Evolutionary conservation across 495 filamentous ascomycete species (phyloP).

Genomic region (Aspergillus nidulans): DNA sequence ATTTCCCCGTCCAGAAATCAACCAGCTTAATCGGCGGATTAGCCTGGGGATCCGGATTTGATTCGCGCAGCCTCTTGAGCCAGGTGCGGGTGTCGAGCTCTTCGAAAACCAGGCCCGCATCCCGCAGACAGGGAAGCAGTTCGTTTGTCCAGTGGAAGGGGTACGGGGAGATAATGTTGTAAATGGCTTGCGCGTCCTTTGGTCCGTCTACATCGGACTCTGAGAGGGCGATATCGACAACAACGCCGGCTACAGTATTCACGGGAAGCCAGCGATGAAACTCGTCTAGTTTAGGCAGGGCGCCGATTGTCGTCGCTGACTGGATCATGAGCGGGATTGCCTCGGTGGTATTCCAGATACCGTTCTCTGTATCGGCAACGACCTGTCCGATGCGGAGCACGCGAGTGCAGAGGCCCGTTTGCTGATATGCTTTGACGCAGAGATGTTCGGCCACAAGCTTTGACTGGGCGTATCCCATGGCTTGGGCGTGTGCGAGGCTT

Average conservation of each 20-base stretch:
- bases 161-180: slow-evolving; percentile 22
- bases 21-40: slow-evolving; percentile 45
- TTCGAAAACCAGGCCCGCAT: slow-evolving; percentile 18
- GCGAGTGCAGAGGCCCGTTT: slow-evolving; percentile 25
- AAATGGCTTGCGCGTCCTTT: slow-evolving; percentile 1
- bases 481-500: slow-evolving; percentile 45
- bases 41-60: slow-evolving; percentile 25
- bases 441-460: slow-evolving; percentile 63
- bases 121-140: slow-evolving; percentile 20
- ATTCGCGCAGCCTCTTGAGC: slow-evolving; percentile 17
- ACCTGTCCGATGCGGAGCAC: slow-evolving; percentile 58
- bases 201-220: neutral
- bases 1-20: slow-evolving; percentile 36
- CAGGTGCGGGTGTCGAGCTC: slow-evolving; percentile 18
- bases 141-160: slow-evolving; percentile 28
- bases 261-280: slow-evolving; percentile 22
- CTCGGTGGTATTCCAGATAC: slow-evolving; percentile 61
- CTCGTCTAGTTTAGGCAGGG: slow-evolving; percentile 50
- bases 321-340: slow-evolving; percentile 60
- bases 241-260: slow-evolving; percentile 12
- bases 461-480: slow-evolving; percentile 56
- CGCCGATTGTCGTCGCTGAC: slow-evolving; percentile 38
- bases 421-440: slow-evolving; percentile 28
- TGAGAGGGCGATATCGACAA: slow-evolving; percentile 19
- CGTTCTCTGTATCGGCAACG: slow-evolving; percentile 46